phyloP scores from a whole-genome alignment of 2,329 filamentous ascomycete genomes.

The Kalmusia sp. region DNA sequence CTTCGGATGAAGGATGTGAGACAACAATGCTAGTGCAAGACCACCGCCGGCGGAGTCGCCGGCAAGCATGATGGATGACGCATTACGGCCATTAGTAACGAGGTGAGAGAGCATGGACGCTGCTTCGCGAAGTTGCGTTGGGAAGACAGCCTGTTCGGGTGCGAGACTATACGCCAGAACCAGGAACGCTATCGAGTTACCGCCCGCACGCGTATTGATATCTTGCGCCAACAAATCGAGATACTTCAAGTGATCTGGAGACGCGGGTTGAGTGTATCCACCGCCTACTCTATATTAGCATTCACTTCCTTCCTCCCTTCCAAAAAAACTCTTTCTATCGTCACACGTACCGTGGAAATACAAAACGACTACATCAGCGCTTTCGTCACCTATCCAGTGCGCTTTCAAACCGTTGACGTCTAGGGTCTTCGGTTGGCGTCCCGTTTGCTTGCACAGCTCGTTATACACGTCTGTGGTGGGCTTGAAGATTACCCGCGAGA shows the following conservation, averaged over 20 bases:
- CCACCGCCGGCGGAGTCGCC: slow-evolving; percentile 18
- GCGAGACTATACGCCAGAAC: slow-evolving; percentile 2
- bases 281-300: background rate
- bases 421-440: background rate
- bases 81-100: background rate
- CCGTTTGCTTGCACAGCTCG: background rate
- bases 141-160: background rate
- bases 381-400: background rate
- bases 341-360: background rate
- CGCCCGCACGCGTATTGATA: background rate
- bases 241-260: background rate
- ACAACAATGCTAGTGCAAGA: slow-evolving; percentile 5
- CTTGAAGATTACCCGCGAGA: background rate
- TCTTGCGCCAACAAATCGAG: background rate
- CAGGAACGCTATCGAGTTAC: background rate
- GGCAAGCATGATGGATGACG: slow-evolving; percentile 7
- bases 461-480: background rate
- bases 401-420: background rate
- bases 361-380: background rate
- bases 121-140: slow-evolving; percentile 9
- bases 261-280: background rate
- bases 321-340: background rate
- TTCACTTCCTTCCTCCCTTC: background rate
- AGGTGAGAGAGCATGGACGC: background rate
- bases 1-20: slow-evolving; percentile 12